A percentile compares a stretch with the other conserved stretches of the same genome.
Evolutionary conservation across 306 rosid genomes (phyloP).

Genomic region (Medicago lupulina): DNA sequence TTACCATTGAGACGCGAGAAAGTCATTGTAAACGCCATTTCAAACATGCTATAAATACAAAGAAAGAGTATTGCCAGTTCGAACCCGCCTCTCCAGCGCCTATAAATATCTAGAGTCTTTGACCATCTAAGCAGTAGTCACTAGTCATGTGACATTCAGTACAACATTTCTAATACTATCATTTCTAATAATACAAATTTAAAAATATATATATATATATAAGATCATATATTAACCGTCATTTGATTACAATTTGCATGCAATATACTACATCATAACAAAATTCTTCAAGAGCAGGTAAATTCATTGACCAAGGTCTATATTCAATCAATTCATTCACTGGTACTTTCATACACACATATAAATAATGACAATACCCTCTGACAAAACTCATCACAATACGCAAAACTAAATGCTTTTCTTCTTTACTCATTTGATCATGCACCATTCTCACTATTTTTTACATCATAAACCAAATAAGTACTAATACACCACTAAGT

Average conservation of each 20-base stretch:
- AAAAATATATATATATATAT: no score
- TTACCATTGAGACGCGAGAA: no score
- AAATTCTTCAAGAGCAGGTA: neutral
- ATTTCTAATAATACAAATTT: no score
- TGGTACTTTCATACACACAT: neutral
- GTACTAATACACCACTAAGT: neutral
- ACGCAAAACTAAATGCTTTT: neutral
- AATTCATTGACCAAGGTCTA: neutral
- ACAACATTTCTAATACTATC: no score
- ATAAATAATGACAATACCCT: neutral
- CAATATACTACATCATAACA: neutral
- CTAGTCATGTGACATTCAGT: no score
- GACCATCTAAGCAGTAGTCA: no score
- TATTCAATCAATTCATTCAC: neutral
- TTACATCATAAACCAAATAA: neutral
- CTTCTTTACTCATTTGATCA: neutral
- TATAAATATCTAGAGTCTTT: no score
- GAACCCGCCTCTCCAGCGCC: no score
- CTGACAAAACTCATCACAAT: conserved; percentile 7
- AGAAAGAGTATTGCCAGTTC: no score
- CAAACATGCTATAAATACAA: no score
- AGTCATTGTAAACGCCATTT: no score
- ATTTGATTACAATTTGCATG: neutral
- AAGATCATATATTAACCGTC: neutral
- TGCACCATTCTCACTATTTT: neutral